Evolutionary conservation across 345 rosid genomes (phyloP).

Genomic region (Camelina neglecta): DNA sequence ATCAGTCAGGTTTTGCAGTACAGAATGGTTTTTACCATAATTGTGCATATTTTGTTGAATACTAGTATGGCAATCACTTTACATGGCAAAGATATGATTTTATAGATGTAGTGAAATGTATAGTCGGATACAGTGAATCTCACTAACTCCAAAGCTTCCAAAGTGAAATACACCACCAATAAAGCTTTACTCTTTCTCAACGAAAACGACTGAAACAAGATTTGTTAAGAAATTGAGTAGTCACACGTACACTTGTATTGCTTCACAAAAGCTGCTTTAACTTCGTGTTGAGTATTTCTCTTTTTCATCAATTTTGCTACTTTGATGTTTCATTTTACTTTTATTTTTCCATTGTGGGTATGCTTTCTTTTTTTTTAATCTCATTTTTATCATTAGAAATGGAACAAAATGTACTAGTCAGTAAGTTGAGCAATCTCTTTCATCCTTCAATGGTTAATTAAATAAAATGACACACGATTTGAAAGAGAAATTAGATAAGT

Average conservation of each 20-base stretch:
- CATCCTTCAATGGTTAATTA: neutral
- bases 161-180: slow-evolving; percentile 17
- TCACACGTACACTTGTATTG: neutral
- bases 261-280: slow-evolving; percentile 27
- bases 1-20: no score
- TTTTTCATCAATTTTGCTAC: neutral
- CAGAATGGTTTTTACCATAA: neutral
- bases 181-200: slow-evolving; percentile 19
- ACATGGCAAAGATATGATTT: neutral
- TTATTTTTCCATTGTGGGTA: neutral
- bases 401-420: neutral
- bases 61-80: neutral
- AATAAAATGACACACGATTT: neutral
- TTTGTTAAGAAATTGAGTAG: slow-evolving; percentile 2
- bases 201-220: slow-evolving; percentile 29
- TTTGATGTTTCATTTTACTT: slow-evolving; percentile 5
- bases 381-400: slow-evolving; percentile 10
- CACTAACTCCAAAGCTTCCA: slow-evolving; percentile 18
- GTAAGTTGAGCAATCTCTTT: slow-evolving; percentile 19
- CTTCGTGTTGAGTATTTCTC: slow-evolving; percentile 8
- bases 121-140: neutral
- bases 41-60: neutral
- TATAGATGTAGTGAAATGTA: slow-evolving; percentile 12
- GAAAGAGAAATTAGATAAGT: neutral
- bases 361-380: neutral